Evolutionary conservation across 2,329 filamentous ascomycete species (phyloP).

Genomic region (Arachnomyces sp.): DNA sequence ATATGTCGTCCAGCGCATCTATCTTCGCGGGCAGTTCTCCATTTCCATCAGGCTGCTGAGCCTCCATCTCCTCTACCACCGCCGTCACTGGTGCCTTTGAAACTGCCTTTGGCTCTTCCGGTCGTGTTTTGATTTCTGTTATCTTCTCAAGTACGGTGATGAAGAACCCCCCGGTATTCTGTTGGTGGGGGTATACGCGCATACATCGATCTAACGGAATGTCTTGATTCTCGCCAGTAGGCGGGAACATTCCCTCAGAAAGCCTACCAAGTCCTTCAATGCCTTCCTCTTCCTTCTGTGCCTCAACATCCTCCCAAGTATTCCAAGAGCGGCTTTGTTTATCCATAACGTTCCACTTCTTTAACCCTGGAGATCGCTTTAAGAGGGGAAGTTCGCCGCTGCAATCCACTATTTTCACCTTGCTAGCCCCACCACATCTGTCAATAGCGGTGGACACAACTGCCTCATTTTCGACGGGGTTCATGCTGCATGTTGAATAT

Average conservation of each 20-base stretch:
- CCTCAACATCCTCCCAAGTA: constrained; percentile 73
- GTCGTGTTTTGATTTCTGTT: constrained; percentile 70
- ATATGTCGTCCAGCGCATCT: constrained; percentile 33
- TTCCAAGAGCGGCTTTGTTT: constrained; percentile 72
- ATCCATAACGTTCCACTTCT: constrained; percentile 84
- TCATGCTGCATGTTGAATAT: constrained; percentile 98
- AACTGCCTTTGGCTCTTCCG: constrained; percentile 48
- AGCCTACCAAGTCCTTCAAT: constrained; percentile 57
- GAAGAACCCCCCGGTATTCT: constrained; percentile 97
- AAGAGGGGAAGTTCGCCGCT: constrained; percentile 68
- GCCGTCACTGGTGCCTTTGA: constrained; percentile 33
- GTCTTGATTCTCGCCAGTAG: constrained; percentile 47
- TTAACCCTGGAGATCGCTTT: constrained; percentile 69
- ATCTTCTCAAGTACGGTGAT: constrained; percentile 92
- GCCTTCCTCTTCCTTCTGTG: constrained; percentile 54
- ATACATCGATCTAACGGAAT: constrained; percentile 85
- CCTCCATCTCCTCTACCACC: constrained; percentile 28
- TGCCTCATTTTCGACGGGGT: constrained; percentile 94
- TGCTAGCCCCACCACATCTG: constrained; percentile 73
- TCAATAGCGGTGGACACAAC: constrained; percentile 83
- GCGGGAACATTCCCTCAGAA: constrained; percentile 76
- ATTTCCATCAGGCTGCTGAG: constrained; percentile 22
- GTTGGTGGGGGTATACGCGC: constrained; percentile 87
- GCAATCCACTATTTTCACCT: constrained; percentile 80
- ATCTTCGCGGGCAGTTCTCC: constrained; percentile 29